Conservation (phyloP, 495 filamentous ascomycete genomes). For the Venustampulla echinocandica region DNA sequence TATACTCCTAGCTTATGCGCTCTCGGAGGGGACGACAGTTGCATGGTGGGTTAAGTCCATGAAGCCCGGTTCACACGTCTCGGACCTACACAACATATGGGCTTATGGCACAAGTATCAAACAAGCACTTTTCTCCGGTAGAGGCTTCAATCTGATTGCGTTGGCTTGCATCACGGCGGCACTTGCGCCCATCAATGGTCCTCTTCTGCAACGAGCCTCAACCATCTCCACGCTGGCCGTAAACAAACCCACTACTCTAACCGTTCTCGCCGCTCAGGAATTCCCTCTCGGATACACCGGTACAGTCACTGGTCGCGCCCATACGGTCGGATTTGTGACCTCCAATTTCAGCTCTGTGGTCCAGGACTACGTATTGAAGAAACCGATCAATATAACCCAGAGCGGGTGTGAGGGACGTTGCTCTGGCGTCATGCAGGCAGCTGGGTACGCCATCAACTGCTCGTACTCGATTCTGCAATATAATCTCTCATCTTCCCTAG, state of each 20-base stretch:
- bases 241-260: background rate
- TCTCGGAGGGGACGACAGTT: slow-evolving; percentile 3
- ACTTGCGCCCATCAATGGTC: slow-evolving; percentile 3
- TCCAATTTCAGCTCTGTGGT: background rate
- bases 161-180: slow-evolving; percentile 5
- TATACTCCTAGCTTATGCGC: slow-evolving; percentile 1
- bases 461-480: background rate
- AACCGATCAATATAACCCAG: background rate
- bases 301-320: slow-evolving; percentile 2
- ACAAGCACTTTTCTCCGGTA: slow-evolving; percentile 3
- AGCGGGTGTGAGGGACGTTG: background rate
- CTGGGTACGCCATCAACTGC: background rate
- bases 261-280: slow-evolving; percentile 2
- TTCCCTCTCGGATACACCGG: slow-evolving; percentile 7
- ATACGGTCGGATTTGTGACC: background rate
- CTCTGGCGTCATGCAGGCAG: background rate
- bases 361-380: slow-evolving; percentile 1
- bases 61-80: background rate
- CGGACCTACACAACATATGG: slow-evolving; percentile 3
- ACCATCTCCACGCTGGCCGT: background rate
- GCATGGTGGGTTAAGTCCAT: slow-evolving; percentile 9
- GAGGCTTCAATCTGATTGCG: slow-evolving; percentile 6
- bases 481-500: background rate
- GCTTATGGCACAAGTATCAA: slow-evolving; percentile 2
- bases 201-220: slow-evolving; percentile 11